Conservation (phyloP, 2,329 filamentous ascomycete species). For the Penicillium sp. region DNA sequence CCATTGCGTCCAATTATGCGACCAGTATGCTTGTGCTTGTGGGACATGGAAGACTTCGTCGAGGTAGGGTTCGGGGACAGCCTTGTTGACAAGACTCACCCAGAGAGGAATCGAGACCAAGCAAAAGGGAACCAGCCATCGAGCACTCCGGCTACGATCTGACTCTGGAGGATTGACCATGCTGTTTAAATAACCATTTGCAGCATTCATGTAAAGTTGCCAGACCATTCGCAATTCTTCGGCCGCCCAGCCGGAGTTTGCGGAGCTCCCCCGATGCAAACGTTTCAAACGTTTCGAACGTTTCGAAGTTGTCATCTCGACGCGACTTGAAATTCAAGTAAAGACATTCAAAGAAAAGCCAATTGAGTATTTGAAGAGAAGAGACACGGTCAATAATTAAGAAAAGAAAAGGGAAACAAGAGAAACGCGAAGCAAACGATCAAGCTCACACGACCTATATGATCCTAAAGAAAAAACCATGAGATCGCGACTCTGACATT, state of each 20-base stretch:
- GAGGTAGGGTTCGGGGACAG: conserved; percentile 59
- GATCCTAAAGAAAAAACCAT: not conserved
- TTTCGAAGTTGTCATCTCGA: not conserved
- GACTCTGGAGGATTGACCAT: conserved; percentile 36
- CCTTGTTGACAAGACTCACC: conserved; percentile 46
- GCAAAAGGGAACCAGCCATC: conserved; percentile 37
- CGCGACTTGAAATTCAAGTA: not conserved
- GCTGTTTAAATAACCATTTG: conserved; percentile 7
- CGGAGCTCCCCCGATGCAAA: conserved; percentile 26
- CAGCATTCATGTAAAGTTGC: not conserved
- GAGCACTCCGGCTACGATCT: conserved; percentile 34
- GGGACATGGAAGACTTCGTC: conserved; percentile 66
- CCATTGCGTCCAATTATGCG: conserved; percentile 72
- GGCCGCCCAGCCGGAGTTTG: not conserved
- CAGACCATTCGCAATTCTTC: not conserved
- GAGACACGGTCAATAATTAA: not conserved
- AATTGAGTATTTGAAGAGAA: not conserved
- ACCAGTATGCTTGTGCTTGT: conserved; percentile 85
- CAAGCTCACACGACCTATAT: not conserved
- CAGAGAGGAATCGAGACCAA: conserved; percentile 40
- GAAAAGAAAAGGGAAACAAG: not conserved
- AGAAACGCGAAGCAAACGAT: not conserved
- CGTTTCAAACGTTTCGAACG: conserved; percentile 28
- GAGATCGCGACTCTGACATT: not conserved
- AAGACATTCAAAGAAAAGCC: not conserved